A percentile compares a stretch with the other conserved stretches of the same genome.
Conservation (phyloP, 768 basidiomycete species). For the Boletus huronensis region DNA sequence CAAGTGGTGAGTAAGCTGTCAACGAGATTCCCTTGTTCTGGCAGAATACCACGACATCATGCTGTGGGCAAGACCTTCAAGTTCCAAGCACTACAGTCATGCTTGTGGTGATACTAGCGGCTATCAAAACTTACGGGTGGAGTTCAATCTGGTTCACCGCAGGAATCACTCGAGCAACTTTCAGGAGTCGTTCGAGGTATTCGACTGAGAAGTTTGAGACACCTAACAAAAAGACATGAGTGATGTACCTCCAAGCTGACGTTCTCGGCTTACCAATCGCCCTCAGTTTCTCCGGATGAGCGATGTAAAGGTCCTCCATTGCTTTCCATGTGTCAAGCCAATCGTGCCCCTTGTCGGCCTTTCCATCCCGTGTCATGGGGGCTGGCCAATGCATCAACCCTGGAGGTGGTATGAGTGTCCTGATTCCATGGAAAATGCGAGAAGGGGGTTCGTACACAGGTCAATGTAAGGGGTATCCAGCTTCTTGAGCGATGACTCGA, state of each 20-base stretch:
- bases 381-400: slow-evolving; percentile 85
- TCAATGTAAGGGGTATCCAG: slow-evolving; percentile 78
- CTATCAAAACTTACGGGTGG: slow-evolving; percentile 52
- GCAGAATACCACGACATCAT: slow-evolving; percentile 63
- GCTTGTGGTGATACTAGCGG: not conserved
- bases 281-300: slow-evolving; percentile 66
- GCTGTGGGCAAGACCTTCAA: slow-evolving; percentile 64
- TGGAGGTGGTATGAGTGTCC: slow-evolving; percentile 19
- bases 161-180: slow-evolving; percentile 53
- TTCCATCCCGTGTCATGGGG: slow-evolving; percentile 56
- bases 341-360: slow-evolving; percentile 51
- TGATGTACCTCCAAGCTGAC: not conserved
- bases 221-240: slow-evolving; percentile 31
- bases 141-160: slow-evolving; percentile 80
- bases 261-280: slow-evolving; percentile 56
- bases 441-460: slow-evolving; percentile 48
- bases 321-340: slow-evolving; percentile 78
- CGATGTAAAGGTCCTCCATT: slow-evolving; percentile 67
- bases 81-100: slow-evolving; percentile 6
- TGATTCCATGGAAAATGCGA: not conserved
- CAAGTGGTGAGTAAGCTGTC: slow-evolving; percentile 80
- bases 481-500: slow-evolving; percentile 62
- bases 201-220: slow-evolving; percentile 71
- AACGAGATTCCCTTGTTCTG: slow-evolving; percentile 59
- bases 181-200: slow-evolving; percentile 59